Evolutionary conservation across 345 rosid species (phyloP).

Genomic region (Diplotaxis tenuifolia): DNA sequence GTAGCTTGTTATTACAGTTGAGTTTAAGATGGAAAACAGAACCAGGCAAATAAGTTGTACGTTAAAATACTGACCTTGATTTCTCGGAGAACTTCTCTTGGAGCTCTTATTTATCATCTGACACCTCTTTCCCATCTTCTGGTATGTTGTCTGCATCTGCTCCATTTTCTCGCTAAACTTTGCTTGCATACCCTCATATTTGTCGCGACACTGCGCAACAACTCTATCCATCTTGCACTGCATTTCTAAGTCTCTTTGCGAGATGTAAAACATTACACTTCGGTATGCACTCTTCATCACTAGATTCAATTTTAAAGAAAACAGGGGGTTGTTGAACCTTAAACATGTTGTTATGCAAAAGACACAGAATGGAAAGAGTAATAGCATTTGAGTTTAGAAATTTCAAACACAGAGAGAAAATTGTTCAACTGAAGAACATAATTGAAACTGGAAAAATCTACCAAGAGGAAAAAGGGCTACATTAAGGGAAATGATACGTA

Average conservation of each 20-base stretch:
- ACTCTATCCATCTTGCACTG: conserved; percentile 83
- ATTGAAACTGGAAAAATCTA: background rate
- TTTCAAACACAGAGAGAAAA: background rate
- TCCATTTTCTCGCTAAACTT: conserved; percentile 86
- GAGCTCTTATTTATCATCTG: too few species aligned
- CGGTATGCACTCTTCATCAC: conserved; percentile 96
- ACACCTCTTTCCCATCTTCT: too few species aligned
- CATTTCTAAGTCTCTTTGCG: conserved; percentile 93
- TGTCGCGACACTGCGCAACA: conserved; percentile 76
- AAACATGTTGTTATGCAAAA: background rate
- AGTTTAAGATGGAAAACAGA: too few species aligned
- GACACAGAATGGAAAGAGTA: background rate
- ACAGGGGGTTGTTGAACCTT: conserved; percentile 5
- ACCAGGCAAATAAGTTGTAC: too few species aligned
- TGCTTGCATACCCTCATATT: conserved; percentile 87
- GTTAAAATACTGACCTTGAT: too few species aligned
- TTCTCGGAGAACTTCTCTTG: too few species aligned
- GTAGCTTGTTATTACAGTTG: too few species aligned
- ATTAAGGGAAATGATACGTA: conserved; percentile 58
- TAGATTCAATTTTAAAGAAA: conserved; percentile 52
- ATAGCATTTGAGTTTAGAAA: background rate
- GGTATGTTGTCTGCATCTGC: too few species aligned
- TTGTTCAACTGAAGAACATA: background rate
- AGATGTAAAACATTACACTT: too few species aligned
- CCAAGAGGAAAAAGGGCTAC: conserved; percentile 39